These are phyloP conservation scores for Trichoderma sp. DNA, from an alignment of 2,329 filamentous ascomycete genomes.

Conservation along the genomic window DNA sequence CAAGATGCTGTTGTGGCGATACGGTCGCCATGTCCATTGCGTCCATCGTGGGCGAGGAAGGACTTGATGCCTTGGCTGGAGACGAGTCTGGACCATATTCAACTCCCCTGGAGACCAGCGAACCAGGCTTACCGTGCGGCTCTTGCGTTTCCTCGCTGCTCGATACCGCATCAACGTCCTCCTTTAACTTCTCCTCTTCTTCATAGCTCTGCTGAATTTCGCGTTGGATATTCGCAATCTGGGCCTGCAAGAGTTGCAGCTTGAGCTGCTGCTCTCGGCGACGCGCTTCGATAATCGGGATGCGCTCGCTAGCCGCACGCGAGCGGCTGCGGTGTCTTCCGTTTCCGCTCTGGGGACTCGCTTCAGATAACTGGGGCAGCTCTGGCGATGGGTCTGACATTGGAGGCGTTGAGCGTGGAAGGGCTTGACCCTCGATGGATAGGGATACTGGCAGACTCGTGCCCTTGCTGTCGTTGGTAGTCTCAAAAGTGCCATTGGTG, in stretches of 20 bases:
- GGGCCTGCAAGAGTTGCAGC: constrained; percentile 50
- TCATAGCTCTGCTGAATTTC: constrained; percentile 48
- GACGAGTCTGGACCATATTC: background rate
- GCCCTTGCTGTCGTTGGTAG: constrained; percentile 1
- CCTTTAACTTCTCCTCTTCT: constrained; percentile 41
- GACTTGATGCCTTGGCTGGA: background rate
- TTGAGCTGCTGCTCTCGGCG: constrained; percentile 48
- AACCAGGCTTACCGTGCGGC: constrained; percentile 27
- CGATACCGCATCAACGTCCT: constrained; percentile 34
- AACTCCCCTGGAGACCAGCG: background rate
- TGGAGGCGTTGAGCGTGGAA: constrained; percentile 24
- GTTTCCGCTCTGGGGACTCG: constrained; percentile 25
- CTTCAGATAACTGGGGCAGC: constrained; percentile 29
- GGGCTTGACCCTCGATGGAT: constrained; percentile 1
- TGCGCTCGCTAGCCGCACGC: constrained; percentile 42
- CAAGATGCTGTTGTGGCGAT: constrained; percentile 16
- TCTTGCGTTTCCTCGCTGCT: constrained; percentile 29
- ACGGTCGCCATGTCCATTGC: constrained; percentile 23
- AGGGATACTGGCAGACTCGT: background rate
- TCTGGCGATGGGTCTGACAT: constrained; percentile 23
- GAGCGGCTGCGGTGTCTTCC: constrained; percentile 37
- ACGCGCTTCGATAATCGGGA: constrained; percentile 43
- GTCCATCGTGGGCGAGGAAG: constrained; percentile 2
- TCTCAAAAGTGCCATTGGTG: constrained; percentile 36
- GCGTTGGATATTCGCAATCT: constrained; percentile 52